phyloP scores from a whole-genome alignment of 78 protist genomes.

The Andalucia godoyi region DNA sequence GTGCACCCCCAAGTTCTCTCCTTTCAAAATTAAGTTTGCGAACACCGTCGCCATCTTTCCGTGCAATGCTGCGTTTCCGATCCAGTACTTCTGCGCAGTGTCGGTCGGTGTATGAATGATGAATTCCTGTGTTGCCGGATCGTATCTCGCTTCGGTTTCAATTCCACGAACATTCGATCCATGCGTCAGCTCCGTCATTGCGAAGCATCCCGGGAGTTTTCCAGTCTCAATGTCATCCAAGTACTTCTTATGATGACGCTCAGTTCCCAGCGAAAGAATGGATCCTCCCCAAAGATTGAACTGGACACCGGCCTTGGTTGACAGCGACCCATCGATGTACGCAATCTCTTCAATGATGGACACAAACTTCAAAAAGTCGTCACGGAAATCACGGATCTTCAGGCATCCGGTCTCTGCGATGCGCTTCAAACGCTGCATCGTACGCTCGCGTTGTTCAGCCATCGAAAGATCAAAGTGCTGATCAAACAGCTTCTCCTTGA shows the following conservation, averaged over 20 bases:
- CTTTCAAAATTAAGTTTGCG: slow-evolving; percentile 29
- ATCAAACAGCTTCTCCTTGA: no score
- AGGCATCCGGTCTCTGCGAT: no score
- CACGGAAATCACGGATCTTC: not conserved
- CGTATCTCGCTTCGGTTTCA: slow-evolving; percentile 26
- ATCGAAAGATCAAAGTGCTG: no score
- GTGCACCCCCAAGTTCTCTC: slow-evolving; percentile 41
- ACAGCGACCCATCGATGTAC: not conserved
- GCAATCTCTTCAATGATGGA: not conserved
- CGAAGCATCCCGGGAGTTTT: slow-evolving; percentile 47
- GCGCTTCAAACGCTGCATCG: no score
- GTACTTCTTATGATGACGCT: slow-evolving; percentile 8
- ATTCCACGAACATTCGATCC: slow-evolving; percentile 1
- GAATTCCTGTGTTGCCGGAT: slow-evolving; percentile 18
- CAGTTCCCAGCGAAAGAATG: slow-evolving; percentile 3
- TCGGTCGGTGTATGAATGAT: slow-evolving; percentile 36
- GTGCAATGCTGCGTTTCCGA: slow-evolving; percentile 28
- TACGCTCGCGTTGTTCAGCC: no score
- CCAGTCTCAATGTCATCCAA: slow-evolving; percentile 6
- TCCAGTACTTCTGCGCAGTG: slow-evolving; percentile 55
- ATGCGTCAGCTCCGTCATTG: slow-evolving; percentile 36
- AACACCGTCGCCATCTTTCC: slow-evolving; percentile 16
- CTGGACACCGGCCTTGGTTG: not conserved
- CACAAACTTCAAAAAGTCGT: not conserved
- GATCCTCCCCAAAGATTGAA: not conserved